Evolutionary conservation across 352 stramenopile genomes (phyloP).

Genomic region (Phytopythium litorale): DNA sequence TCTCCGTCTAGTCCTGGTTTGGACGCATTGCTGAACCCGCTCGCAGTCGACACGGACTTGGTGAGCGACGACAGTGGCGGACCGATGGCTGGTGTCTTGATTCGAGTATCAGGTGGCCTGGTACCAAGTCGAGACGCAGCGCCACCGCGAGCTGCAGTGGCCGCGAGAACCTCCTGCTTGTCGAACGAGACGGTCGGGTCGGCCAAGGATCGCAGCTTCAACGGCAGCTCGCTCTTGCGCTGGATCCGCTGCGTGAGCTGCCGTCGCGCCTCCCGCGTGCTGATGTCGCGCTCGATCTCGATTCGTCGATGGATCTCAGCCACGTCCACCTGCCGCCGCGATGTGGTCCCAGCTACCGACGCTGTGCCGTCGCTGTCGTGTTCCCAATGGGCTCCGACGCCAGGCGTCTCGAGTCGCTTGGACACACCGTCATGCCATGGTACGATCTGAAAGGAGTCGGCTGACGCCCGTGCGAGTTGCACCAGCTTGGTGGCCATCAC

Average conservation of each 20-base stretch:
- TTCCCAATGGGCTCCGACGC: neutral
- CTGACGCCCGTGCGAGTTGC: slow-evolving; percentile 13
- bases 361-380: slow-evolving; percentile 6
- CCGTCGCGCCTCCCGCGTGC: slow-evolving; percentile 29
- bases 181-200: slow-evolving; percentile 50
- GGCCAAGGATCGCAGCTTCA: slow-evolving; percentile 47
- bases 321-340: slow-evolving; percentile 25
- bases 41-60: neutral
- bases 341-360: slow-evolving; percentile 11
- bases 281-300: slow-evolving; percentile 42
- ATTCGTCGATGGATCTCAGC: slow-evolving; percentile 33
- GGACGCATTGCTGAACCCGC: neutral
- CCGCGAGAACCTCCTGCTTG: slow-evolving; percentile 25
- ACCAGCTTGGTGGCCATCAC: slow-evolving; percentile 27
- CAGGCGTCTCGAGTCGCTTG: neutral
- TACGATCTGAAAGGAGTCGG: slow-evolving; percentile 10
- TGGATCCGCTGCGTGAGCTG: slow-evolving; percentile 26
- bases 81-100: slow-evolving; percentile 6
- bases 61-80: slow-evolving; percentile 8
- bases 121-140: slow-evolving; percentile 7
- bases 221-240: slow-evolving; percentile 32
- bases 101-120: slow-evolving; percentile 12
- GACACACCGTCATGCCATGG: slow-evolving; percentile 8
- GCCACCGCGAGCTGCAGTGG: slow-evolving; percentile 8
- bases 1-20: neutral